Evolutionary conservation across 805 yeast species (phyloP), one percentile per base, ranked within the genome.

Genomic region (Vanderwaltozyma verrucispora): DNA sequence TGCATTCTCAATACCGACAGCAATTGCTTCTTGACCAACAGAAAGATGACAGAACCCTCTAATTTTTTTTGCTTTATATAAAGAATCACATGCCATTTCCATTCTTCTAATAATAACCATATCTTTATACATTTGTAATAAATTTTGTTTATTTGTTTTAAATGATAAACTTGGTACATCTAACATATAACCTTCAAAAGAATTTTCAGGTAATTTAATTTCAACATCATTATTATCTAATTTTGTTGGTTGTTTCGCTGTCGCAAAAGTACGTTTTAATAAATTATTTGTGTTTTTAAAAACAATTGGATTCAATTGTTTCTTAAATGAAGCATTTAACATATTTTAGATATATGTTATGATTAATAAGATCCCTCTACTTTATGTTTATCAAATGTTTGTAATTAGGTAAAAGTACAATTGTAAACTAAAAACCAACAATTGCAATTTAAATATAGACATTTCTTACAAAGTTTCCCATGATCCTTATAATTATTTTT

Each of bases 31-130:
- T 71, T 92, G 98, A 58, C 98, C 98, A 46, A 85, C 87, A 12
- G 96, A 84, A 70, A 92, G 76, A 67, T 92, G 98, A 69, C 98
- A 92, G 80, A 92, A 92, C 53, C 98, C 98, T 72, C 97, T 78
- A 59, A 92, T 88, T 70, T 89, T 87, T 74, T 92, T 92, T 56
- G 97, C 95, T 72, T 92, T 92, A 74, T 92, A 92, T 48, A 92
- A 71, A 24, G 96, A 97, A 63, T 92, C 98, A 44, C 97, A 78
- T 30, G 96, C 94, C 95, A 92, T 89, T 71, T 92, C 98, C 92
- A 92, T 79, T 68, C 98, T 83, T 74, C 95, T 80, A 61, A 89
- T 78, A 49, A 80, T 67, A 50, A 81, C 77, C 97, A 92, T 88
- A 62, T 89, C 95, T 69, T 86, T 83, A 77, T 88, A 92, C 96